Evolutionary conservation across 2,329 filamentous ascomycete genomes (phyloP).

Genomic region (Aspergillus sp.): DNA sequence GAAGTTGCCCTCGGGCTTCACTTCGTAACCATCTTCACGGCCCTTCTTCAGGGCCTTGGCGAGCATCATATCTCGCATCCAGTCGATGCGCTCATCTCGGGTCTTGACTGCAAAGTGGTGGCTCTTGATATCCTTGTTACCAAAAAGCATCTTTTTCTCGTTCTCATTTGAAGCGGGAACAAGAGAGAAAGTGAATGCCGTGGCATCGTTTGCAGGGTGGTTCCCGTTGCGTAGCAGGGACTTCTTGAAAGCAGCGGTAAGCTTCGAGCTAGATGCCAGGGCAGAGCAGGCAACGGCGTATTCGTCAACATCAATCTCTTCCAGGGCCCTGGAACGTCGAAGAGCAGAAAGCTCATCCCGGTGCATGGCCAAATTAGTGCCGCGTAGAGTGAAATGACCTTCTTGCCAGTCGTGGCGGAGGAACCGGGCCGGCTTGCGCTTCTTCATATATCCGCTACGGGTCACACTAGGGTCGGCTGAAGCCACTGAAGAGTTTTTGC

Average conservation of each 20-base stretch:
- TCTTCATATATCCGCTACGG: slow-evolving; percentile 65
- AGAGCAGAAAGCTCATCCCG: slow-evolving; percentile 25
- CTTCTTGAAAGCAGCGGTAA: slow-evolving; percentile 79
- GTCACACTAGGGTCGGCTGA: background rate
- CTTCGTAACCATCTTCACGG: slow-evolving; percentile 26
- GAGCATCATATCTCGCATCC: slow-evolving; percentile 59
- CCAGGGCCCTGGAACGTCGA: slow-evolving; percentile 54
- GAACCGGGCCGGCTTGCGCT: slow-evolving; percentile 64
- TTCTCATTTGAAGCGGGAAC: slow-evolving; percentile 46
- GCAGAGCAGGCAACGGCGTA: slow-evolving; percentile 64
- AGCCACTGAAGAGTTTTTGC: too few relatives aligned
- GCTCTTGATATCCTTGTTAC: slow-evolving; percentile 67
- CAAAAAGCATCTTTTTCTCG: slow-evolving; percentile 44
- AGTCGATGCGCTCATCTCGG: slow-evolving; percentile 90
- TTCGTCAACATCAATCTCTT: slow-evolving; percentile 72
- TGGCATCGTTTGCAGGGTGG: slow-evolving; percentile 29
- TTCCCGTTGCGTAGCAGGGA: slow-evolving; percentile 50
- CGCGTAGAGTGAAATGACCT: slow-evolving; percentile 80
- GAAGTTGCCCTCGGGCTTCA: slow-evolving; percentile 70
- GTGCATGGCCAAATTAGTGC: slow-evolving; percentile 59
- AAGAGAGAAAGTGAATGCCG: slow-evolving; percentile 46
- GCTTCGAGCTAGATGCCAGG: slow-evolving; percentile 73
- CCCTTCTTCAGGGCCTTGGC: slow-evolving; percentile 43
- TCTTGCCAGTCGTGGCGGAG: slow-evolving; percentile 92
- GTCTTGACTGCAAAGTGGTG: slow-evolving; percentile 91